These are phyloP conservation scores for Rutidosis leptorrhynchoides DNA, from an alignment of 129 eudicot genomes.

Conservation along the genomic window DNA sequence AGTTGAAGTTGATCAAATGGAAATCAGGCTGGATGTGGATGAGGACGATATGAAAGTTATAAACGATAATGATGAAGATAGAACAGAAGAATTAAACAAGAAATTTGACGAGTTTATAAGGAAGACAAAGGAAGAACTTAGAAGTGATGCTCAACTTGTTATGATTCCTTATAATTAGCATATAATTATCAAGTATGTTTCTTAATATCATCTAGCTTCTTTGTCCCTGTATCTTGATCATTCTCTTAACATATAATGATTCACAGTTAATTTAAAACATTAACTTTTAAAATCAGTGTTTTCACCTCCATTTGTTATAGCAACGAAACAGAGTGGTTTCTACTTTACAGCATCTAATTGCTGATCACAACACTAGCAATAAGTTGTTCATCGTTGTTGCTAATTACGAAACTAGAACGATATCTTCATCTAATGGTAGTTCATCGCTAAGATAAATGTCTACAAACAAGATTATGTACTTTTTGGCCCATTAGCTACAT, in stretches of 20 bases:
- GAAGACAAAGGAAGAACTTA: constrained; percentile 24
- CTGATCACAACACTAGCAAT: no score
- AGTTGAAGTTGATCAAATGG: constrained; percentile 13
- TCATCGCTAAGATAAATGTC: no score
- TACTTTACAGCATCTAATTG: no score
- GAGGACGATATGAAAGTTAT: not conserved
- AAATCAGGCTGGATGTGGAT: constrained; percentile 24
- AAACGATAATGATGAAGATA: constrained; percentile 15
- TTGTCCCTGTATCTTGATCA: not conserved
- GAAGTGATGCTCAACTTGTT: not conserved
- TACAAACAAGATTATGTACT: no score
- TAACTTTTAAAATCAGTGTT: not conserved
- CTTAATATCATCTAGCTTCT: not conserved
- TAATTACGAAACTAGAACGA: no score
- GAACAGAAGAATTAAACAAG: constrained; percentile 24
- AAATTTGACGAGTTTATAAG: constrained; percentile 30
- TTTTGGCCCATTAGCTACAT: no score
- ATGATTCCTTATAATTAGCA: not conserved
- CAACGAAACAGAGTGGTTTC: no score
- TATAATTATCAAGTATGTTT: not conserved
- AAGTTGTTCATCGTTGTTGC: no score
- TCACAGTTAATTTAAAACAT: not conserved
- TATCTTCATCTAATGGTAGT: no score
- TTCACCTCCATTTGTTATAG: not conserved
- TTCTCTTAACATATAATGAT: not conserved